These are phyloP conservation scores for Mortierella sp. DNA, from an alignment of 371 early-diverging fungal genomes.

Conservation along the genomic window DNA sequence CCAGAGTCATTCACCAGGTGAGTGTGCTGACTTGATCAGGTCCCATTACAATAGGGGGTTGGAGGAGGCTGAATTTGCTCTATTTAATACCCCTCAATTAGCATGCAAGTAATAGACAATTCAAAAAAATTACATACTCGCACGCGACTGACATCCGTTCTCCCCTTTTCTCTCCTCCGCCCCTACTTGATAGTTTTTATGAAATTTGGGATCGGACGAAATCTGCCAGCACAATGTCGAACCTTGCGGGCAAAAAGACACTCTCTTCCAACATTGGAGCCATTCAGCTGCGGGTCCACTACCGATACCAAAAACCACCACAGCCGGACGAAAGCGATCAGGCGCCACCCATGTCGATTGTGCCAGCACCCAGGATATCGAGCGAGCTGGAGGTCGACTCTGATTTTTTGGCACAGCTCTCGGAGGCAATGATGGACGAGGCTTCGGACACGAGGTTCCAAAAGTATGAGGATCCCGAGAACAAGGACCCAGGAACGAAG, in stretches of 20 bases:
- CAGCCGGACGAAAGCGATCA: conserved; percentile 16
- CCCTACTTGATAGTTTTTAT: conserved; percentile 60
- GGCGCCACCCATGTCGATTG: conserved; percentile 16
- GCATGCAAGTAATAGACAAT: background rate
- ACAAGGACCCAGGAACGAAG: conserved; percentile 48
- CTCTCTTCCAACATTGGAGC: conserved; percentile 75
- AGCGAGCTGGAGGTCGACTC: conserved; percentile 37
- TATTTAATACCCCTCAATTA: background rate
- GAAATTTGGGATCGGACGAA: conserved; percentile 76
- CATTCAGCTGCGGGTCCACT: conserved; percentile 74
- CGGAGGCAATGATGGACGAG: conserved; percentile 55
- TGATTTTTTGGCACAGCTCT: conserved; percentile 47
- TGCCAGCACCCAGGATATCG: conserved; percentile 35
- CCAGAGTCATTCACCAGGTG: conserved; percentile 77
- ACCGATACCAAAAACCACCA: conserved; percentile 67
- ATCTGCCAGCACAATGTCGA: conserved; percentile 71
- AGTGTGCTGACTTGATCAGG: background rate
- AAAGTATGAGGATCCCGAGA: conserved; percentile 43
- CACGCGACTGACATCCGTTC: conserved; percentile 1
- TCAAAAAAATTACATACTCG: background rate
- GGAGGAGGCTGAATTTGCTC: too few relatives aligned
- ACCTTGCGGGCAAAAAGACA: conserved; percentile 63
- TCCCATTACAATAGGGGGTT: background rate
- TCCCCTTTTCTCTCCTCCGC: background rate
- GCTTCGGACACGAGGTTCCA: conserved; percentile 55